Conservation (phyloP, 805 yeast genomes). For the Yamadazyma paraphyllophila region DNA sequence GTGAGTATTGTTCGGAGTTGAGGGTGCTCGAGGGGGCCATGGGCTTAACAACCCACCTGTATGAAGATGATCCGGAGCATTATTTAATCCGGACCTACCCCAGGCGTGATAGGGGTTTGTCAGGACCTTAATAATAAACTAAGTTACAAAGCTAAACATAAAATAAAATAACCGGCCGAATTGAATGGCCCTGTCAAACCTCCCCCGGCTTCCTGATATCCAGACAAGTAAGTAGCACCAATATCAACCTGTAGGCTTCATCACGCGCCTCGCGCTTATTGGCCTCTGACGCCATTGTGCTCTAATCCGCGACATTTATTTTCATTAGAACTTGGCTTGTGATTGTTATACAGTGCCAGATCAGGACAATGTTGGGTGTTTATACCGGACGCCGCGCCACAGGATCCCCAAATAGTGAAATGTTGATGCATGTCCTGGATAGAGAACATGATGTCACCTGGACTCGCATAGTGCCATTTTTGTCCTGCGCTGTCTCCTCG, state of each 20-base stretch:
- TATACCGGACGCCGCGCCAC: neutral
- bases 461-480: neutral
- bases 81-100: too few species aligned
- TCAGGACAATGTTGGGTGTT: neutral
- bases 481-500: neutral
- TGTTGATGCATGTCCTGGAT: neutral
- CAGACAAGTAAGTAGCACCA: neutral
- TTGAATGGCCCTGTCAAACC: too few species aligned
- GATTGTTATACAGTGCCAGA: neutral
- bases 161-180: too few species aligned
- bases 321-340: neutral
- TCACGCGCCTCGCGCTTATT: neutral
- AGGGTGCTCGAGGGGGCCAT: too few species aligned
- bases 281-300: neutral
- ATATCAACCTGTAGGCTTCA: neutral
- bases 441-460: neutral
- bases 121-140: too few species aligned
- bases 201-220: neutral
- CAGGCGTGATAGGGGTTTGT: too few species aligned
- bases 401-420: neutral
- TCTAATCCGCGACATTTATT: neutral
- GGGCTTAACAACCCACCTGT: too few species aligned
- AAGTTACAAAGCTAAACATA: too few species aligned
- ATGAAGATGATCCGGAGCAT: too few species aligned
- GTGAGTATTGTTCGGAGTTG: neutral